Base-by-base conservation (phyloP, 2,329 filamentous ascomycete genomes). In the Cryphonectria carpinicola region DNA sequence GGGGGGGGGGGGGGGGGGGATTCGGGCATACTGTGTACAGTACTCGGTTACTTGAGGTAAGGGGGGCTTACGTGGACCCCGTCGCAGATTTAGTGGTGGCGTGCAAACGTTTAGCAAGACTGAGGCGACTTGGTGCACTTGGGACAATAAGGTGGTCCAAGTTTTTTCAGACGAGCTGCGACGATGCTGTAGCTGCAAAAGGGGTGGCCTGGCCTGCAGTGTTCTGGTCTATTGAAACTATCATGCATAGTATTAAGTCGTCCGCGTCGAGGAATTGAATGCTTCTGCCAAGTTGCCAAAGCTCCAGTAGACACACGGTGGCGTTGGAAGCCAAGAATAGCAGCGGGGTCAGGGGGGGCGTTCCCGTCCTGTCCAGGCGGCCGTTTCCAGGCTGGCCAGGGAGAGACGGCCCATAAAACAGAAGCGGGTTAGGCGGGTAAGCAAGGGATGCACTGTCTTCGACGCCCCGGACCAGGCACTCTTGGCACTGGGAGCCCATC, bases 1-100 rank as follows among this genome's bases (percentile, higher is more conserved):
- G 63, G 32, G 63, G 60, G 63, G 63, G 32, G 63, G 60, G 63
- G 63, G 32, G 63, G 60, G 63, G 60, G 65, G 56, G 43, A 70
- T 61, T 54, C 68, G 67, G 54, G 54, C 6, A 32, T 58, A 58
- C 54, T 58, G 39, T 43, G 61, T 64, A 62, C 32, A 35, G 5
- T 6, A 11, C 8, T 11, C 37, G 11, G 8, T 39, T 39, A 13
- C 8, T 39, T 11, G 39, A 35, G 49, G 65, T 58, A 39, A 43
- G 41, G 25, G 49, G 67, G 65, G 60, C 66, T 66, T 62, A 66
- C 63, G 65, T 61, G 65, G 56, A n/a, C 54, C 43, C 19, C 25
- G 35, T 63, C 65, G 67, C 62, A 46, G 46, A 28, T 43, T 56
- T n/a, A 17, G 22, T 32, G 60, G 39, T 28, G 37, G 39, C n/a